A percentile compares a stretch with the other conserved stretches of the same genome.
These are phyloP conservation scores for Xylariales sp. DNA, from an alignment of 2,329 filamentous ascomycete species.

Conservation along the genomic window DNA sequence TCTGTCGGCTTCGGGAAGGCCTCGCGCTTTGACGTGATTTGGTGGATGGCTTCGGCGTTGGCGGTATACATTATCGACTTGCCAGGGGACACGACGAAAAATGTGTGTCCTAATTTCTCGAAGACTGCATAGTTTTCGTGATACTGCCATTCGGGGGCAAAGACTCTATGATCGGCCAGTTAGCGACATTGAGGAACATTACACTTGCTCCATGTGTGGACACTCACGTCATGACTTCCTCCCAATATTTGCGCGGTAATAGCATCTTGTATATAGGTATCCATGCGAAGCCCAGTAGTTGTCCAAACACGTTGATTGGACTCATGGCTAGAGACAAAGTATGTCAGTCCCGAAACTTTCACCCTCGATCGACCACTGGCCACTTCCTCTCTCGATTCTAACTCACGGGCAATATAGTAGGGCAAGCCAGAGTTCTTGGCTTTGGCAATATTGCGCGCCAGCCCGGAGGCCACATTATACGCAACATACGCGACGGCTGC, in stretches of 20 bases:
- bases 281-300: slow-evolving; percentile 50
- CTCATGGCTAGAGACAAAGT: slow-evolving; percentile 35
- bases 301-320: slow-evolving; percentile 50
- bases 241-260: slow-evolving; percentile 51
- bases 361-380: too few relatives aligned
- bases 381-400: neutral
- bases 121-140: slow-evolving; percentile 53
- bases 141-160: slow-evolving; percentile 59
- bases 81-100: slow-evolving; percentile 58
- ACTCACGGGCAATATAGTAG: slow-evolving; percentile 51
- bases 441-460: slow-evolving; percentile 41
- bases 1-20: slow-evolving; percentile 66
- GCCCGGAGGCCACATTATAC: slow-evolving; percentile 27
- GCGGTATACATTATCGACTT: slow-evolving; percentile 50
- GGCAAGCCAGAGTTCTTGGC: slow-evolving; percentile 48
- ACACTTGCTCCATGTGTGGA: neutral
- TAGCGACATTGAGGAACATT: neutral
- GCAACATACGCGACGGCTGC: slow-evolving; percentile 29
- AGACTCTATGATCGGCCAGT: slow-evolving; percentile 31
- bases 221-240: slow-evolving; percentile 56
- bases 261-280: slow-evolving; percentile 49
- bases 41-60: slow-evolving; percentile 60
- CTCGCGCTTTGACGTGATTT: slow-evolving; percentile 62
- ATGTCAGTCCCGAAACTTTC: too few relatives aligned
- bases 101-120: slow-evolving; percentile 55